Percentiles rank a stretch among this genome's conserved stretches.
These are phyloP conservation scores for Senna tora DNA, from an alignment of 306 rosid species.

Conservation along the genomic window DNA sequence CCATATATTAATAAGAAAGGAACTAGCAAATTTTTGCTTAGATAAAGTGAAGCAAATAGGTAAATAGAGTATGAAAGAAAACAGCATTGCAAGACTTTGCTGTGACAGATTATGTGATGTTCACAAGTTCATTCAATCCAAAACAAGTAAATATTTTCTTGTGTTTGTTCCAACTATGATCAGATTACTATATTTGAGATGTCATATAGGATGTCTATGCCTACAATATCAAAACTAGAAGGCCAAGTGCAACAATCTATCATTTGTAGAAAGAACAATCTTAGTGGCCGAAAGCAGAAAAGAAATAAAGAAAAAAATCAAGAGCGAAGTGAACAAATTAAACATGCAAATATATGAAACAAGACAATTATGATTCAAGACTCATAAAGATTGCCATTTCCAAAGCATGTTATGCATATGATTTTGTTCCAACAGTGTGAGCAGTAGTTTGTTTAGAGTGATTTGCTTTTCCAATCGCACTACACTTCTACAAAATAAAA, in stretches of 20 bases:
- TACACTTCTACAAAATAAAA: no score
- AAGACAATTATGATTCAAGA: constrained; percentile 27
- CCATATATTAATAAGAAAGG: neutral
- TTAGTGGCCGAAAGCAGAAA: constrained; percentile 20
- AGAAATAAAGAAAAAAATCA: neutral
- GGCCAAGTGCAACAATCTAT: constrained; percentile 41
- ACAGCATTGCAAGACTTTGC: constrained; percentile 38
- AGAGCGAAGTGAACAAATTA: constrained; percentile 17
- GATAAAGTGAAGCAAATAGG: no score
- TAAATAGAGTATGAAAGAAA: constrained; percentile 18
- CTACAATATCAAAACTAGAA: constrained; percentile 56
- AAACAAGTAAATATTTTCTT: constrained; percentile 22
- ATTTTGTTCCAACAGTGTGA: no score
- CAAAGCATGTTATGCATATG: no score
- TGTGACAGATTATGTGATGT: constrained; percentile 16
- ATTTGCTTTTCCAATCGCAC: no score
- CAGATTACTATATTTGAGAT: constrained; percentile 25
- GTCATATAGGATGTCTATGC: constrained; percentile 43
- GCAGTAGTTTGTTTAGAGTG: no score
- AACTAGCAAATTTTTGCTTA: neutral
- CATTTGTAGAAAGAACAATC: constrained; percentile 10
- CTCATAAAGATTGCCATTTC: no score
- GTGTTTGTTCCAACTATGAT: constrained; percentile 1
- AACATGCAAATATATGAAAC: constrained; percentile 35
- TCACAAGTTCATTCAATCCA: constrained; percentile 35